Evolutionary conservation across 768 basidiomycete genomes (phyloP), one percentile per base, ranked within the genome.

Genomic region (Termitomyces titanicus): DNA sequence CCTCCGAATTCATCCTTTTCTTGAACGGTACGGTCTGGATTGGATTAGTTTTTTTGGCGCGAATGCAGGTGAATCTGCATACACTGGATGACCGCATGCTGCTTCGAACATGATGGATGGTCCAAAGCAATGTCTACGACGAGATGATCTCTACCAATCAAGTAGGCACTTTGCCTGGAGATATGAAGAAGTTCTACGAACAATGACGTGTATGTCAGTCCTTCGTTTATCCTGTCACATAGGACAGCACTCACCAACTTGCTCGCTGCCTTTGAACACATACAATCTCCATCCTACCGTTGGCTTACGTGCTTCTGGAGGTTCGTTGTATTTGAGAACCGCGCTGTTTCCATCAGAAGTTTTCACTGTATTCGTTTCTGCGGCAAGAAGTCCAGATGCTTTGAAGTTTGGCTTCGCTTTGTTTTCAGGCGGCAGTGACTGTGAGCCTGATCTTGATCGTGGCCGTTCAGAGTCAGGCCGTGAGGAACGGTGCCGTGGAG

Each of bases 41-140:
- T 55, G 29, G 24, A 43, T 25, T 37, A 48, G 58, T 27, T 49
- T 61, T 54, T 40, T 49, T 22, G 35, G 56, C 53, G 37, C 15
- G 33, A 29, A 34, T 35, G 38, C 8, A n/a, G 18, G 25, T 3
- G 25, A 43, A 50, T n/a, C 20, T 27, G 68, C 85, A 25, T 65
- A 89, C 89, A 94, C 72, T 99, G 97, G 31, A 99, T 89, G 3
- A 87, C 97, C 15, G 97, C 94, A 66, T 99, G 97, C 67, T 99
- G 97, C 67, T 99, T 99, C 0, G 97, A 98, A 61, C 93, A 94
- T 6, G 96, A 98, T 2, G 96, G 96, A 66, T 99, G 97, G 56
- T 97, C 94, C 39, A 98, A 74, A 15, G 89, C 79, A 59, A 99
- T 93, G 61, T 91, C 89, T 60, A 88, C 80, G 27, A 97, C 93